A percentile compares a stretch with the other conserved stretches of the same genome.
Conservation (phyloP, 2,329 filamentous ascomycete genomes). For the Penicillium oxalicum region DNA sequence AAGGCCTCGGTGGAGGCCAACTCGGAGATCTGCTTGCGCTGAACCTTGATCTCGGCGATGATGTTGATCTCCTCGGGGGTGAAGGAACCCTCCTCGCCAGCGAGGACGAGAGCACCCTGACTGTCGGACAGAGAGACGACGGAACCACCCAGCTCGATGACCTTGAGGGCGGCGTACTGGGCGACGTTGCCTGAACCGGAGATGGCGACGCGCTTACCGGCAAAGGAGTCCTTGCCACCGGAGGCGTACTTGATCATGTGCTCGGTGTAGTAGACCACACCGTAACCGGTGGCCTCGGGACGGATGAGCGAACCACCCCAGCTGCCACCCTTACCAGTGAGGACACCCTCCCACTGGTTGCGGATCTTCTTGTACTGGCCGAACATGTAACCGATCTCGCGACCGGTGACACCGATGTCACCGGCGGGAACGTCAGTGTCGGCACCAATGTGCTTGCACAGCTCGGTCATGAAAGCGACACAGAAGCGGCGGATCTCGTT, state of each 20-base stretch:
- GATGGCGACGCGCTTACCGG: constrained; percentile 89
- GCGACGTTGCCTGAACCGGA: constrained; percentile 97
- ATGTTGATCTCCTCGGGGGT: constrained; percentile 69
- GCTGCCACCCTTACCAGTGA: constrained; percentile 88
- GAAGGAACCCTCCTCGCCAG: constrained; percentile 61
- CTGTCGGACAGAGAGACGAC: constrained; percentile 93
- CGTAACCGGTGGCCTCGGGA: constrained; percentile 94
- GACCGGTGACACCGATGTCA: constrained; percentile 88
- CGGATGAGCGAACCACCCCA: constrained; percentile 95
- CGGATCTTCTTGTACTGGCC: constrained; percentile 83
- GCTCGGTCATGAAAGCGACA: constrained; percentile 90
- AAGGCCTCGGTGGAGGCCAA: constrained; percentile 54
- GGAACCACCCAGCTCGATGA: constrained; percentile 88
- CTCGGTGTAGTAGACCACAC: constrained; percentile 91
- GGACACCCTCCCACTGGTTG: constrained; percentile 90
- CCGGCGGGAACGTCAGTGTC: constrained; percentile 95
- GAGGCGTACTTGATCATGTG: constrained; percentile 90
- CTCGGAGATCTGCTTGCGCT: constrained; percentile 73
- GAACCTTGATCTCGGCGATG: constrained; percentile 81
- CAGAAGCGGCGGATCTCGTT: constrained; percentile 97
- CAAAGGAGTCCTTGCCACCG: constrained; percentile 71
- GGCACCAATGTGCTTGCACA: constrained; percentile 91
- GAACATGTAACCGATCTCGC: constrained; percentile 93
- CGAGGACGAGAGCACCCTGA: constrained; percentile 74
- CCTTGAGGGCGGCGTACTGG: constrained; percentile 93